Evolutionary conservation across 2,329 filamentous ascomycete genomes (phyloP).

Genomic region (Sordariomycetes sp.): DNA sequence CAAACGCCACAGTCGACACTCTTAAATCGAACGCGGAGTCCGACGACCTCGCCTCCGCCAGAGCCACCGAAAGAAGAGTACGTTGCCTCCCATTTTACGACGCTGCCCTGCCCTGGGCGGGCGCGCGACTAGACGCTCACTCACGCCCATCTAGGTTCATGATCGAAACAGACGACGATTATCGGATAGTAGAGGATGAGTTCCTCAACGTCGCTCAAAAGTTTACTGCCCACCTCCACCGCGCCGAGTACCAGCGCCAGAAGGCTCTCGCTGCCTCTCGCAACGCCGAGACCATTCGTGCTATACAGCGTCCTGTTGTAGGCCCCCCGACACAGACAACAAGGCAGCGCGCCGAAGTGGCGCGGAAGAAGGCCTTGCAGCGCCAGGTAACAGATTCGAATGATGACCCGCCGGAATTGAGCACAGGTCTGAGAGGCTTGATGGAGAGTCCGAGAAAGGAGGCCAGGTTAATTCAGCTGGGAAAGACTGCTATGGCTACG

Average conservation of each 20-base stretch:
- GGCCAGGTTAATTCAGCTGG: conserved; percentile 13
- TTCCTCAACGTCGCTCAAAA: conserved; percentile 56
- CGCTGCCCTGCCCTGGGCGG: neutral
- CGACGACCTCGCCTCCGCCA: conserved; percentile 43
- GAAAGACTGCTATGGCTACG: neutral
- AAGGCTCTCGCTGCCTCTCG: conserved; percentile 46
- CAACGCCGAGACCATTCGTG: conserved; percentile 41
- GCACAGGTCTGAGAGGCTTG: conserved; percentile 30
- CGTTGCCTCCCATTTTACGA: conserved; percentile 1
- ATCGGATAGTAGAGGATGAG: conserved; percentile 80
- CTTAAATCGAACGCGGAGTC: conserved; percentile 22
- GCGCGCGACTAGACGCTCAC: neutral
- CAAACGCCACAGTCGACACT: neutral
- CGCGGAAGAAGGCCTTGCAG: too few species aligned
- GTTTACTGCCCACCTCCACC: conserved; percentile 68
- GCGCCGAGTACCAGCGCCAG: conserved; percentile 65
- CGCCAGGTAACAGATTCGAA: too few species aligned
- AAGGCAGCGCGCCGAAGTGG: too few species aligned
- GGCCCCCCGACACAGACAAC: too few species aligned
- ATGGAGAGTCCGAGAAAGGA: conserved; percentile 30
- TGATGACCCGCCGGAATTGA: too few species aligned
- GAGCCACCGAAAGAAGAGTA: conserved; percentile 38
- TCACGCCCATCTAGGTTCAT: conserved; percentile 41
- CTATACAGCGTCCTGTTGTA: conserved; percentile 43
- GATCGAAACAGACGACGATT: conserved; percentile 61